Evolutionary conservation across 345 rosid species (phyloP).

Genomic region (Melastoma malabathricum): DNA sequence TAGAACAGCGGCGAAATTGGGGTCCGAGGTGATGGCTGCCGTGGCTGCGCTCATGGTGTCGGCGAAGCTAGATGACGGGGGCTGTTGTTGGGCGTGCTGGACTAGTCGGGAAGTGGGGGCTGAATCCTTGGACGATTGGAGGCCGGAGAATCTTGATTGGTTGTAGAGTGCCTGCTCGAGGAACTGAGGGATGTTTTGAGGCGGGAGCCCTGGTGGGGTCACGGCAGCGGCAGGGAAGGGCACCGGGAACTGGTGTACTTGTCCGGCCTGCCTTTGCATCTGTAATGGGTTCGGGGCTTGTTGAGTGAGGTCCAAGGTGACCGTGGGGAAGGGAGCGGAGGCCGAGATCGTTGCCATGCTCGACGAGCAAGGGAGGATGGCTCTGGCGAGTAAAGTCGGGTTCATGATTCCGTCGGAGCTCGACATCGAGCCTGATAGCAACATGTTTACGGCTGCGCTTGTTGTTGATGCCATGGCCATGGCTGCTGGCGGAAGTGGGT

Average conservation of each 20-base stretch:
- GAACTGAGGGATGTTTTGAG: conserved; percentile 36
- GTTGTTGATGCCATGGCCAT: conserved; percentile 97
- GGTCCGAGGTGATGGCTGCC: conserved; percentile 82
- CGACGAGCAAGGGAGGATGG: conserved; percentile 77
- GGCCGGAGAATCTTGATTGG: conserved; percentile 81
- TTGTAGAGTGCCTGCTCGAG: conserved; percentile 64
- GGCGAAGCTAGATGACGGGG: conserved; percentile 18
- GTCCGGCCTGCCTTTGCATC: conserved; percentile 19
- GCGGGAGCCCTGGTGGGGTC: conserved; percentile 14
- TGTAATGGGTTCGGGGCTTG: conserved; percentile 49
- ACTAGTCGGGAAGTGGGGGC: conserved; percentile 19
- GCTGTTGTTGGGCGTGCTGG: conserved; percentile 22
- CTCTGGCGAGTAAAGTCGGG: conserved; percentile 70
- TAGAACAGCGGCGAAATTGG: conserved; percentile 86
- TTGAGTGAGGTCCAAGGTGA: conserved; percentile 87
- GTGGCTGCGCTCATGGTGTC: conserved; percentile 64
- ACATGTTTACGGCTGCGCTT: conserved; percentile 71
- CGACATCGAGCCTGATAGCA: conserved; percentile 86
- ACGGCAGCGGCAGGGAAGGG: conserved; percentile 25
- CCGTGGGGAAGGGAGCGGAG: conserved; percentile 90
- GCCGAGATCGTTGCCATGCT: conserved; percentile 95
- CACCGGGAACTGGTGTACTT: conserved; percentile 23
- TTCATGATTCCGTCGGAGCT: conserved; percentile 84
- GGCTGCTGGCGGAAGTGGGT: conserved; percentile 86
- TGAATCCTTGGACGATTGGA: conserved; percentile 53